Base-by-base conservation (phyloP, 2,329 filamentous ascomycete genomes). In the Teratosphaeriaceae sp. region DNA sequence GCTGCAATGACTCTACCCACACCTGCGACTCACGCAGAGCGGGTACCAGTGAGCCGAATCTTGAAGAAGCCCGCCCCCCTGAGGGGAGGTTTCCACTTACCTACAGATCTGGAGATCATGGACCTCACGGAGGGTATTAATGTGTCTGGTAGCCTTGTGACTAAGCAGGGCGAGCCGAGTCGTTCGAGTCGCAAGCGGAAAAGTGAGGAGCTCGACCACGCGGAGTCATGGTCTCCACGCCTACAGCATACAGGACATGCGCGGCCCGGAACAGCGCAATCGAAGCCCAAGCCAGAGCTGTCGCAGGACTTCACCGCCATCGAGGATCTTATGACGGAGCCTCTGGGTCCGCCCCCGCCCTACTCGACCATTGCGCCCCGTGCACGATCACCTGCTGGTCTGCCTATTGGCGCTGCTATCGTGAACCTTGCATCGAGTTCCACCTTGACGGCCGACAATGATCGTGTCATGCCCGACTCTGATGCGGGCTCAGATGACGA, bases 281-380 rank as follows among this genome's bases (percentile, higher is more conserved):
- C 30, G 35, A 24, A 38, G 18, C 27, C 29, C 15, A 46, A 46
- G 15, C 5, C 7, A 4, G 50, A 49, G 3, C 49, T 52, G 5
- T 54, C 52, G 4, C 51, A 54, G 20, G 63, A 62, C 2, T 68
- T 68, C 44, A 53, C 58, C 3, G 52, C 63, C 16, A 68, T 71
- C 27, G 67, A 70, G 35, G 60, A 61, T n/a, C 31, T 59, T 46
- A 62, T 53, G 21, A 51, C 54, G 11, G 50, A 52, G 11, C 51
- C 52, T 9, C 43, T 41, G 12, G 60, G 55, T 13, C 61, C 63
- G 21, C 63, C 63, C 24, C 64, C 63, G 12, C 70, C 70, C 3
- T 73, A 72, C 47, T 73, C 70, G 2, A 71, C 67, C 0, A 57
- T 68, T 20, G 58, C 61, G n/a, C 60, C 55, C 13, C 23, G 13